phyloP scores from a whole-genome alignment of 1,284 basidiomycete species.

The Neolentinus lepideus region DNA sequence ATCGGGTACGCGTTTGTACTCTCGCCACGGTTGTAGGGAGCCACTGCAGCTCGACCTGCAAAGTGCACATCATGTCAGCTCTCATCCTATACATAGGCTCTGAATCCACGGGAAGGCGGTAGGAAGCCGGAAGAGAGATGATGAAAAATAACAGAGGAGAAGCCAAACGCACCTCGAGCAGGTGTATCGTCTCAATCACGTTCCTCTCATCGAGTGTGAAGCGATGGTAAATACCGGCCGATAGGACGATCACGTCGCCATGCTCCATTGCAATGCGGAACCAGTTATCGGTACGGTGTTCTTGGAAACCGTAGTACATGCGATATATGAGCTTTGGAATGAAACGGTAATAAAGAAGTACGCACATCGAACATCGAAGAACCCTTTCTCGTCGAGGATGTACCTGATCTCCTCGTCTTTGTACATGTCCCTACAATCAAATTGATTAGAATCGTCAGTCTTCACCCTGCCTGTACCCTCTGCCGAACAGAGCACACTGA shows the following conservation, averaged over 20 bases:
- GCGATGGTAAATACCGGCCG: constrained; percentile 79
- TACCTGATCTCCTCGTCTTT: constrained; percentile 91
- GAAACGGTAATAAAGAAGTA: too few species aligned
- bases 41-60: constrained; percentile 85
- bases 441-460: constrained; percentile 4
- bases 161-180: constrained; percentile 58
- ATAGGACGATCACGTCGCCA: constrained; percentile 71
- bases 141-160: background rate
- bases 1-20: constrained; percentile 59
- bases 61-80: background rate
- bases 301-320: too few species aligned
- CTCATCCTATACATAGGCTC: background rate
- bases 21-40: constrained; percentile 57
- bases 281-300: constrained; percentile 57
- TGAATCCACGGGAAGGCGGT: too few species aligned
- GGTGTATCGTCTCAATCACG: constrained; percentile 61
- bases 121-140: background rate
- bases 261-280: constrained; percentile 62
- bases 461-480: too few species aligned
- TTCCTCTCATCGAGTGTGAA: constrained; percentile 75
- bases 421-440: constrained; percentile 63
- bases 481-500: background rate
- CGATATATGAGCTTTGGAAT: too few species aligned
- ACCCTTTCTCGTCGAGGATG: constrained; percentile 75
- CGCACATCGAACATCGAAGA: constrained; percentile 78